Base-by-base conservation (phyloP, 768 basidiomycete species). In the Wakefieldia striispora region DNA sequence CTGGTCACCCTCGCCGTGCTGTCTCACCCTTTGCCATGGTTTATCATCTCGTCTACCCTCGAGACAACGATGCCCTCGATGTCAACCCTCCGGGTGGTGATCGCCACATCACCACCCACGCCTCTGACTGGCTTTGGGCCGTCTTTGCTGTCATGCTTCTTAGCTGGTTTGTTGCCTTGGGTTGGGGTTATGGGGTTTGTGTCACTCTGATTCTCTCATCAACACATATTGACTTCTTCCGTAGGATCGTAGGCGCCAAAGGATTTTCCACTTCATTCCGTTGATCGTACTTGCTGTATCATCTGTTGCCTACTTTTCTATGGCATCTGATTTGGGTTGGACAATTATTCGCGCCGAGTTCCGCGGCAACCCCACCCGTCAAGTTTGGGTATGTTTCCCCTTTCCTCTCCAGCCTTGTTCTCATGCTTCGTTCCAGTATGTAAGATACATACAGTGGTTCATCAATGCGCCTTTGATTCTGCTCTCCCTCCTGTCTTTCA, bases 311-410 rank as follows among this genome's bases (percentile, higher is more conserved):
- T 79, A 78, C 67, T 79, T 78, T 62, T 66, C 72, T 12, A 79
- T 81, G 79, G 81, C 80, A 0, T 80, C 79, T 17, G 71, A 81
- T 58, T 69, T 82, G 34, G 81, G 81, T 12, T 66, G 65, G 37
- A 75, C 79, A 0, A 69, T 77, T 33, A 58, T 81, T 53, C 48
- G 36, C 16, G 71, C 74, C 35, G 56, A 63, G 16, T 80, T 75
- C 43, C 20, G 6, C 59, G 59, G 49, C 9, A 37, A 55, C 6
- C 47, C 55, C 3, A 70, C 71, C 1, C 74, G 72, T 19, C 72
- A 67, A 60, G 69, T 73, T 66, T 73, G 75, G 75, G 72, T 82
- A 68, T 43, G 70, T 47, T 16, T 20, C 11, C 3, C 1, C 17
- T 24, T 16, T 6, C 20, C 0, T 1, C 0, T 8, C n/a, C n/a